phyloP scores from a whole-genome alignment of 2,329 filamentous ascomycete species.

The Fusarium chaquense region DNA sequence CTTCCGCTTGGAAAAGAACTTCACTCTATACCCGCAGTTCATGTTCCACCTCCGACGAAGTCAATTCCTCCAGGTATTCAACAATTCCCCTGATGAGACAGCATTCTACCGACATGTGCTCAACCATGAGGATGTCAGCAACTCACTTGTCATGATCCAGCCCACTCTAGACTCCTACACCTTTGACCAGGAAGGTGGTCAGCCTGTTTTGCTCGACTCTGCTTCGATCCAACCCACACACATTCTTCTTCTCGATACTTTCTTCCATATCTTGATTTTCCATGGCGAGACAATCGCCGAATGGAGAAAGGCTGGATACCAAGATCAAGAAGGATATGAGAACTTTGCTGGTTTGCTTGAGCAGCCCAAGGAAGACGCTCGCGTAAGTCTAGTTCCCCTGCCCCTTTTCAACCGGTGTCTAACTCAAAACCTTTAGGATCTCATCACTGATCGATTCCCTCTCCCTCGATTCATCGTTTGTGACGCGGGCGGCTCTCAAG shows the following conservation, averaged over 20 bases:
- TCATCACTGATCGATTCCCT: conserved; percentile 98
- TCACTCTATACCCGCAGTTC: conserved; percentile 98
- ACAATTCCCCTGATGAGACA: conserved; percentile 98
- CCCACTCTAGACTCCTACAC: conserved; percentile 97
- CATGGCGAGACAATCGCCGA: conserved; percentile 98
- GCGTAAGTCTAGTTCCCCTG: conserved; percentile 67
- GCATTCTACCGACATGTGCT: conserved; percentile 98
- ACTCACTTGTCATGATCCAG: conserved; percentile 98
- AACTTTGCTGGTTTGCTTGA: conserved; percentile 91
- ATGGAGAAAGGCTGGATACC: conserved; percentile 98
- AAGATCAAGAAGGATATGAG: conserved; percentile 97
- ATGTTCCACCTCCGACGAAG: conserved; percentile 99
- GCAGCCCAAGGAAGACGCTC: conserved; percentile 95
- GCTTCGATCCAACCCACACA: conserved; percentile 96
- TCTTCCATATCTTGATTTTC: conserved; percentile 99
- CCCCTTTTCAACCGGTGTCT: neutral
- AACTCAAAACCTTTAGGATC: conserved; percentile 70
- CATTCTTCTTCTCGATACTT: conserved; percentile 93
- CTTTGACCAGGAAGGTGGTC: conserved; percentile 92
- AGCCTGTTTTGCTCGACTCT: conserved; percentile 95
- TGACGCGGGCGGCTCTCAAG: conserved; percentile 97
- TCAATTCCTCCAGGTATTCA: conserved; percentile 99
- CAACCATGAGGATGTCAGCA: conserved; percentile 96
- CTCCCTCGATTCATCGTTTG: conserved; percentile 98
- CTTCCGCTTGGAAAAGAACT: conserved; percentile 98